Evolutionary conservation across 1,284 basidiomycete species (phyloP), one percentile per base, ranked within the genome.

Genomic region (Tremellales sp.): DNA sequence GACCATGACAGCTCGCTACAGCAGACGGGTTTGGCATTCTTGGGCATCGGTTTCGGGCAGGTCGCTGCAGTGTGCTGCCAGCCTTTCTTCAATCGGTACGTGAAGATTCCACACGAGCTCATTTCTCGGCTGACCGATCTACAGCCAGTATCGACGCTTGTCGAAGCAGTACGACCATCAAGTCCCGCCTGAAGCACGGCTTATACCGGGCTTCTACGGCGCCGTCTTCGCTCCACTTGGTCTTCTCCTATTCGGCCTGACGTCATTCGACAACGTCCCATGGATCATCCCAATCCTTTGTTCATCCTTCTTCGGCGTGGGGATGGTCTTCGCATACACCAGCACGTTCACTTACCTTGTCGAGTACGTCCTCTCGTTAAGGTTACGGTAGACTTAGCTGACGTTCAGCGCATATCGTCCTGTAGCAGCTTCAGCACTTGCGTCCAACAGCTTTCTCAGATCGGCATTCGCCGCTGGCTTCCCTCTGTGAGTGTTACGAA

Each of bases 361-460:
- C 39, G 58, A 60, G 56, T 54, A 40, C 41, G 56, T 54, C 21
- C 1, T 17, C 2, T 26, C 6, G 22, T 43, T 21, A 21, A 7
- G 39, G 7, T 21, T 5, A 40, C 12, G 19, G 8, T 5, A 12
- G 23, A 40, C 29, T 40, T 21, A 10, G 41, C 37, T 17, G 8
- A 23, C 7, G n/a, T 13, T 82, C 22, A 82, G 80, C 21, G 83
- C 85, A 0, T 89, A 87, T 65, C 80, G 85, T 11, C 86, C 86
- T 0, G 83, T 87, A 37, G 85, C 87, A 0, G 86, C 87, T 1
- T 83, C 80, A 10, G 85, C 85, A 0, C 82, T 89, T 80, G 84
- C 86, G 0, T 77, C 81, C 25, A 89, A 89, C 65, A 82, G 79
- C 31, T 82, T 83, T 11, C 65, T 86, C 60, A 77, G 87, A 1